A percentile compares a stretch with the other conserved stretches of the same genome.
Evolutionary conservation across 2,329 filamentous ascomycete species (phyloP).

Genomic region (Macrophomina tecta): DNA sequence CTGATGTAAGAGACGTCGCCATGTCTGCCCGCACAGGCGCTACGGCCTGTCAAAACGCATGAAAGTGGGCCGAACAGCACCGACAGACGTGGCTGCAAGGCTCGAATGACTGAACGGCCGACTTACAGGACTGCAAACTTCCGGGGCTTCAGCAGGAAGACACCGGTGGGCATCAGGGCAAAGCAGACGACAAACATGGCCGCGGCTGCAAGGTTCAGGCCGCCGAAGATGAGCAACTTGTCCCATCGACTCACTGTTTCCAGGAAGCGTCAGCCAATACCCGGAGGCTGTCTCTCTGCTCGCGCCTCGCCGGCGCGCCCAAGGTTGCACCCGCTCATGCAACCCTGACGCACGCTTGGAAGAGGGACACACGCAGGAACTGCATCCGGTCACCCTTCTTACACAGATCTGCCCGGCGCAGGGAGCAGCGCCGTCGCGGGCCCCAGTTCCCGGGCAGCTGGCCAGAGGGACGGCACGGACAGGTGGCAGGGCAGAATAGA

Average conservation of each 20-base stretch:
- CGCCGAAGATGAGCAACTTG: conserved; percentile 87
- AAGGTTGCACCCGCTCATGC: conserved; percentile 40
- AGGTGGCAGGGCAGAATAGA: conserved; percentile 41
- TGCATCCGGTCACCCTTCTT: conserved; percentile 42
- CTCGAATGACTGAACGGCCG: conserved; percentile 27
- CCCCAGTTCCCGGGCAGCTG: conserved; percentile 2
- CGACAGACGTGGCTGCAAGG: conserved; percentile 32
- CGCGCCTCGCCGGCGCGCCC: conserved; percentile 9
- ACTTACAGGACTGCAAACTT: conserved; percentile 99
- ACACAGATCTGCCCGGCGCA: conserved; percentile 37
- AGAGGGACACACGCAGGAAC: conserved; percentile 51
- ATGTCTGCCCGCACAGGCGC: conserved; percentile 12
- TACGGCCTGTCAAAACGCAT: conserved; percentile 26
- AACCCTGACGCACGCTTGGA: conserved; percentile 43
- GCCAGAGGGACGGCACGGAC: conserved; percentile 8
- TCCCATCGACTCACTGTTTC: conserved; percentile 92
- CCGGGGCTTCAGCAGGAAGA: conserved; percentile 78
- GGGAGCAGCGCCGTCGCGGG: conserved; percentile 13
- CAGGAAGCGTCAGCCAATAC: conserved; percentile 23
- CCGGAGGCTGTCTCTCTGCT: neutral
- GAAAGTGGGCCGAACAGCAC: conserved; percentile 23
- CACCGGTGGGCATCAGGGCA: conserved; percentile 74
- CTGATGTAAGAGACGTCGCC: conserved; percentile 33
- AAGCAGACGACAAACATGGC: conserved; percentile 95
- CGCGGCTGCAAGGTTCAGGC: conserved; percentile 85